Evolutionary conservation across 106 monocot species (phyloP).

Genomic region (Posidonia australis): DNA sequence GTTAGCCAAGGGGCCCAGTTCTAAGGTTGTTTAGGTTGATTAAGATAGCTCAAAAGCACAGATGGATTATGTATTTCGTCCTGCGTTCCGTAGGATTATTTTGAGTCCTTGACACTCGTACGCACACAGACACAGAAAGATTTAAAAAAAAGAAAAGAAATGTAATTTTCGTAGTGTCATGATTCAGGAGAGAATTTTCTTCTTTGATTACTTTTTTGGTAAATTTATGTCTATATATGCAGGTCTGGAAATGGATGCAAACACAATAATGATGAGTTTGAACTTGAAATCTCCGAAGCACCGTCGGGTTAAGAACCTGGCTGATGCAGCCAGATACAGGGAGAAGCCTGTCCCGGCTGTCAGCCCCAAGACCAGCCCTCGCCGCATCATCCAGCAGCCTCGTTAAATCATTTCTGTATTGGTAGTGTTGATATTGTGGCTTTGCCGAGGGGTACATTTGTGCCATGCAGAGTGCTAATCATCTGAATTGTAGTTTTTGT

Average conservation of each 20-base stretch:
- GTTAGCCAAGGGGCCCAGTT: too few species aligned
- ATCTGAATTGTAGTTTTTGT: constrained; percentile 5
- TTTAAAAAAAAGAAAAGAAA: too few species aligned
- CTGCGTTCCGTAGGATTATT: too few species aligned
- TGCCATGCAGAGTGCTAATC: neutral
- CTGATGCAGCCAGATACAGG: constrained; percentile 25
- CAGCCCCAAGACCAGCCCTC: constrained; percentile 42
- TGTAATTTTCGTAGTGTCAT: too few species aligned
- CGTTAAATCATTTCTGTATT: constrained; percentile 1
- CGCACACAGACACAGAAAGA: too few species aligned
- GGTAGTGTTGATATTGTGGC: neutral
- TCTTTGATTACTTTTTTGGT: too few species aligned
- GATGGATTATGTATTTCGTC: too few species aligned
- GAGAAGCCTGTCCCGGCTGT: constrained; percentile 48
- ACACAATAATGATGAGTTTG: constrained; percentile 33
- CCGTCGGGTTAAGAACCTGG: constrained; percentile 1
- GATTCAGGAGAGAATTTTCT: too few species aligned
- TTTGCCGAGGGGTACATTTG: neutral
- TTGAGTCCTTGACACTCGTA: too few species aligned
- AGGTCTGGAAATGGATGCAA: constrained; percentile 12
- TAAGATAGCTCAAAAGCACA: too few species aligned
- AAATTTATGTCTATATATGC: too few species aligned
- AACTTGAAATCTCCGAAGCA: constrained; percentile 44
- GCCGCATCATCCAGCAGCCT: constrained; percentile 31
- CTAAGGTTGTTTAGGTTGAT: too few species aligned